Conservation (phyloP, 1,139 yeast genomes). For the Tardiomyces digboiensis region DNA sequence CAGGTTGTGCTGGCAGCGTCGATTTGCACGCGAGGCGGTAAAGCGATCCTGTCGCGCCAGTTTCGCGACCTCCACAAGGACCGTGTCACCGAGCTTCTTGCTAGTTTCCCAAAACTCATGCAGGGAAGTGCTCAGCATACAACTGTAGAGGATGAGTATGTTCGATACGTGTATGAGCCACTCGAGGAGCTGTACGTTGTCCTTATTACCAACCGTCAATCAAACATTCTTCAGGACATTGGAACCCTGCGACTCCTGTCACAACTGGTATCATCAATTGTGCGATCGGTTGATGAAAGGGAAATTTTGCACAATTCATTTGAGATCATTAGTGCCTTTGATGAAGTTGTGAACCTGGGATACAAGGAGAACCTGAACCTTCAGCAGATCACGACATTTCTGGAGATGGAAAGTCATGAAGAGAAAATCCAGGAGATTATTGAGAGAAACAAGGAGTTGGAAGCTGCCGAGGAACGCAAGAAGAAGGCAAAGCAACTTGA, state of each 20-base stretch:
- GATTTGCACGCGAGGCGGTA: constrained; percentile 92
- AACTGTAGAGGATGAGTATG: constrained; percentile 86
- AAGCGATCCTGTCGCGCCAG: constrained; percentile 87
- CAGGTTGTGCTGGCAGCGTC: constrained; percentile 88
- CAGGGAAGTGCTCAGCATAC: constrained; percentile 75
- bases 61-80: constrained; percentile 81
- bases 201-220: constrained; percentile 80
- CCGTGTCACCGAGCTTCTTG: constrained; percentile 75
- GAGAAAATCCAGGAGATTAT: constrained; percentile 98
- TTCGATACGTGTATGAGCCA: constrained; percentile 93
- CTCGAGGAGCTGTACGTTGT: constrained; percentile 91
- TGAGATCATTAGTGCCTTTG: constrained; percentile 86
- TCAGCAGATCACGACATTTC: constrained; percentile 77
- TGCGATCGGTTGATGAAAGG: constrained; percentile 66
- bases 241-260: constrained; percentile 84
- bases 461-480: constrained; percentile 95
- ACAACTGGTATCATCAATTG: constrained; percentile 67
- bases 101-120: constrained; percentile 78
- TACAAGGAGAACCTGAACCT: constrained; percentile 81
- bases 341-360: constrained; percentile 86
- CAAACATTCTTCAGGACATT: constrained; percentile 91
- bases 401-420: constrained; percentile 98
- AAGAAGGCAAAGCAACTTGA: constrained; percentile 94
- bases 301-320: constrained; percentile 82
- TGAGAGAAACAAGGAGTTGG: constrained; percentile 93